Evolutionary conservation across 192 early-diverging fungal species (phyloP), one percentile per base, ranked within the genome.

Genomic region (Linnemannia schmuckeri): DNA sequence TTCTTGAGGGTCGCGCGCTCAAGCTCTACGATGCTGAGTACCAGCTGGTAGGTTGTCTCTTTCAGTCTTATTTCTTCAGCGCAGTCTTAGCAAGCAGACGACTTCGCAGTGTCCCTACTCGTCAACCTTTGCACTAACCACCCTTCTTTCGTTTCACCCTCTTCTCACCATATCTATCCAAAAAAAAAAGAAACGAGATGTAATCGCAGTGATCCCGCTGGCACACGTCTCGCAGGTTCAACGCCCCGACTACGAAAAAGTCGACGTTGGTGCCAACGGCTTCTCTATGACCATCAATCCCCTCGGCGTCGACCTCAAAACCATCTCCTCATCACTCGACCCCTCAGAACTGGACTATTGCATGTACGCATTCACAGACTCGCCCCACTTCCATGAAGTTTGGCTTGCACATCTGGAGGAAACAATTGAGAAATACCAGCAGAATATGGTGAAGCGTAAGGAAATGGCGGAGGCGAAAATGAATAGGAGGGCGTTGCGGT

Each of bases 1-100:
- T 87, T 0, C 52, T 87, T 37, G 84, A 87, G 42, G 84, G 84
- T 35, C 44, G 84, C 4, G 74, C 79, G 22, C 40, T 87, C 33
- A 87, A 87, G 42, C 63, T 87, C 5, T 87, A 81, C 40, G 84
- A 87, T 74, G 79, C 79, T 24, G 84, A 87, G 49, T 87, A 87
- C 52, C 84, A 81, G 70, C 55, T 52, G 75, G 83, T 85, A 73
- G 38, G 24, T 41, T 10, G 20, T 54, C n/a, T 54, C 6, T 33
- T 35, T 3, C n/a, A 30, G 9, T 12, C 24, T 13, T 24, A 20
- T 63, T 17, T 52, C 49, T 52, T 2, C 49, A 52, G 49, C 49
- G 49, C 17, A 52, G 49, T 52, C 49, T 22, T 18, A 52, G 18
- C 17, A 52, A 37, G 10, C 74, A 27, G 17, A 52, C 49, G 49